Evolutionary conservation across 306 rosid genomes (phyloP).

Genomic region (Medicago truncatula): DNA sequence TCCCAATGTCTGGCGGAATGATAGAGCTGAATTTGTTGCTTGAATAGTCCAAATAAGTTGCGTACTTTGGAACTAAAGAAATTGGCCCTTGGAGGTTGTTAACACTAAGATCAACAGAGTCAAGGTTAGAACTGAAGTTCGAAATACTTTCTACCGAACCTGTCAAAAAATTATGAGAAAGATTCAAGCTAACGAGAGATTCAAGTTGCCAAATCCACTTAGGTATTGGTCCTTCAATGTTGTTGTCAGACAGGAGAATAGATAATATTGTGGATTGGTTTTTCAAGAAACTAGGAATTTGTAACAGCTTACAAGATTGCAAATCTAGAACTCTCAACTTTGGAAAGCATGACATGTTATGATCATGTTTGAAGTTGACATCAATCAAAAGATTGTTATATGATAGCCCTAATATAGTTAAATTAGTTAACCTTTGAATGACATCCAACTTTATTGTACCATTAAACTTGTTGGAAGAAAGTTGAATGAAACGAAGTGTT

Average conservation of each 20-base stretch:
- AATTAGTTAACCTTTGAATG: slow-evolving; percentile 33
- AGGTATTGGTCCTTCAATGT: slow-evolving; percentile 33
- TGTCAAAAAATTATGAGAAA: slow-evolving; percentile 14
- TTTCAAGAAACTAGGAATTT: slow-evolving; percentile 46
- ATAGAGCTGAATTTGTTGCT: slow-evolving; percentile 25
- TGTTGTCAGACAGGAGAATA: slow-evolving; percentile 52
- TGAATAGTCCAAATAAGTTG: slow-evolving; percentile 24
- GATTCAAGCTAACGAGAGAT: neutral
- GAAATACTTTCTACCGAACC: neutral
- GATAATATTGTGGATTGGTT: neutral
- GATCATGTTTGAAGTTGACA: neutral
- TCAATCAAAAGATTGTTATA: slow-evolving; percentile 42
- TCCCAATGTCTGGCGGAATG: slow-evolving; percentile 34
- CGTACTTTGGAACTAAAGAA: neutral
- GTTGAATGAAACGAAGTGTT: slow-evolving; percentile 36
- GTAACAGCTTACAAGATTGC: slow-evolving; percentile 43
- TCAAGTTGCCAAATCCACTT: slow-evolving; percentile 13
- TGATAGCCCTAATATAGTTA: slow-evolving; percentile 51
- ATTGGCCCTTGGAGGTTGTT: slow-evolving; percentile 8
- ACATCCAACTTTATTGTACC: slow-evolving; percentile 39
- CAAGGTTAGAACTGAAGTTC: neutral
- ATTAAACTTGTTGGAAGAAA: slow-evolving; percentile 57
- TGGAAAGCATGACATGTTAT: slow-evolving; percentile 18
- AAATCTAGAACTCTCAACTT: slow-evolving; percentile 18
- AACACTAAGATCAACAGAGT: slow-evolving; percentile 12